Percentiles rank a stretch among this genome's conserved stretches.
phyloP scores from a whole-genome alignment of 768 basidiomycete species.

The Xerocomellus dryophilus region DNA sequence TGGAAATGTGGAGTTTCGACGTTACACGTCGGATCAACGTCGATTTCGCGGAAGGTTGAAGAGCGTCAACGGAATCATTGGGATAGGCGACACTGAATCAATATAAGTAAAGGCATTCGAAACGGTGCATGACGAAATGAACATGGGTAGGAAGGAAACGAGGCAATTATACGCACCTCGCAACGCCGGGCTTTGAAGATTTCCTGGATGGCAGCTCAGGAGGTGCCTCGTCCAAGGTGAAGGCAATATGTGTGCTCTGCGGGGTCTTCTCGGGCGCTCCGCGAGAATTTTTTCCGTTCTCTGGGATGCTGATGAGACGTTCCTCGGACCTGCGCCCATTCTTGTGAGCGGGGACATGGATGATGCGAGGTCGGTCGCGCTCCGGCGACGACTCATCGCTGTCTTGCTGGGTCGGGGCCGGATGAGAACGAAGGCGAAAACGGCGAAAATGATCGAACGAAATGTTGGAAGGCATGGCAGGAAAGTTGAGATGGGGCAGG shows the following conservation, averaged over 20 bases:
- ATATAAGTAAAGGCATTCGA: background rate
- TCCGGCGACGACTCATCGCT: slow-evolving; percentile 25
- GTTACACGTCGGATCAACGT: slow-evolving; percentile 31
- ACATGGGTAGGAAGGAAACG: background rate
- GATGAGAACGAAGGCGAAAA: slow-evolving; percentile 17
- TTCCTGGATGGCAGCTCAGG: slow-evolving; percentile 2
- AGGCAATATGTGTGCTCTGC: background rate
- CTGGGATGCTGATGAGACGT: background rate
- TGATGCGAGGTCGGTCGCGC: background rate
- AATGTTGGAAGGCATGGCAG: slow-evolving; percentile 1
- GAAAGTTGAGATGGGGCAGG: background rate
- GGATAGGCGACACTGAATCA: background rate
- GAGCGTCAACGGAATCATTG: background rate
- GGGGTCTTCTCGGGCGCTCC: background rate
- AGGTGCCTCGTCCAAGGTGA: background rate
- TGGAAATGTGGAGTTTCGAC: slow-evolving; percentile 25
- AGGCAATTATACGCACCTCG: slow-evolving; percentile 16
- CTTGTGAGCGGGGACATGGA: slow-evolving; percentile 7
- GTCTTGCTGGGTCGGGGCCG: slow-evolving; percentile 16
- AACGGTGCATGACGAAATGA: background rate
- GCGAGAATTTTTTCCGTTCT: background rate
- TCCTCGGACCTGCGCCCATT: slow-evolving; percentile 1
- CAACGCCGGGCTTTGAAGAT: background rate
- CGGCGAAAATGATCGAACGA: slow-evolving; percentile 22
- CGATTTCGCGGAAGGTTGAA: slow-evolving; percentile 6